phyloP scores from a whole-genome alignment of 345 rosid genomes.

The Sonneratia caseolaris region DNA sequence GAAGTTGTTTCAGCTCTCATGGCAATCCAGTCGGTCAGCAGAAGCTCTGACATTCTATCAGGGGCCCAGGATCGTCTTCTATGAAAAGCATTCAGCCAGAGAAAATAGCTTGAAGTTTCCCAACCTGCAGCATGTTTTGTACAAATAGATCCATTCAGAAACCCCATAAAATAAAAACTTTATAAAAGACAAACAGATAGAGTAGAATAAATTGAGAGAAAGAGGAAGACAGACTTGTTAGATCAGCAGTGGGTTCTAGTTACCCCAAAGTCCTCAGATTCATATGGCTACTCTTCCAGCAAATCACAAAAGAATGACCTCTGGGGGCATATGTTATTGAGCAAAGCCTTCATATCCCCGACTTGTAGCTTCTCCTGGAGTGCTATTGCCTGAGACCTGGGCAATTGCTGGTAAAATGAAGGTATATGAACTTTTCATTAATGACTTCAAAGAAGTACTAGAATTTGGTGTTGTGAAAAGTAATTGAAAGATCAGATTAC shows the following conservation, averaged over 20 bases:
- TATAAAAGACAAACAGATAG: not conserved
- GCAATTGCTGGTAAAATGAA: slow-evolving; percentile 10
- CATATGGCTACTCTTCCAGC: not conserved
- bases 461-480: not conserved
- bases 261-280: not conserved
- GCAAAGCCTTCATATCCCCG: slow-evolving; percentile 6
- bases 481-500: not conserved
- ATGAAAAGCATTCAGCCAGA: not conserved
- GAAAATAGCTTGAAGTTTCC: not conserved
- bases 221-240: not conserved
- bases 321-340: slow-evolving; percentile 12
- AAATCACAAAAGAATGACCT: slow-evolving; percentile 6
- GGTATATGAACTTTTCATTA: not conserved
- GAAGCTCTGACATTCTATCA: not conserved
- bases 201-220: not conserved
- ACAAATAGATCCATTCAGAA: not conserved
- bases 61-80: not conserved
- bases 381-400: slow-evolving; percentile 3
- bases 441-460: not conserved
- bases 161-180: not conserved
- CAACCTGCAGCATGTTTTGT: not conserved
- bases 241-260: not conserved
- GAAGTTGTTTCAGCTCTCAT: not conserved
- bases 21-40: not conserved
- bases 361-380: slow-evolving; percentile 5